Evolutionary conservation across 2,329 filamentous ascomycete species (phyloP).

Genomic region (Hypomyces rosellus): DNA sequence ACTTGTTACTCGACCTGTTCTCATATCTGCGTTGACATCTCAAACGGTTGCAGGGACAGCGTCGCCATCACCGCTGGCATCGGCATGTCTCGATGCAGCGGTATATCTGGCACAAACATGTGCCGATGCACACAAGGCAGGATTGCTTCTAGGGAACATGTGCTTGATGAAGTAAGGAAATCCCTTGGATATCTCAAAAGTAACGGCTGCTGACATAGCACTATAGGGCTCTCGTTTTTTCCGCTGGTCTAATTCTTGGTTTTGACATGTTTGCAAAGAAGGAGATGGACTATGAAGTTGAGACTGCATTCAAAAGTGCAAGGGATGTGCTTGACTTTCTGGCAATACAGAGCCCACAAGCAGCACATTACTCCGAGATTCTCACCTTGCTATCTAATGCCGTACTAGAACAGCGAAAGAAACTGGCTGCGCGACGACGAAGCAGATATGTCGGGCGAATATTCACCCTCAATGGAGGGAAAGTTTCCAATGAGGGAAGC

Average conservation of each 20-base stretch:
- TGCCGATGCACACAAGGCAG: conserved; percentile 38
- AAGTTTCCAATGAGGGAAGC: background rate
- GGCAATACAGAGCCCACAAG: conserved; percentile 45
- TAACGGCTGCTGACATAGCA: background rate
- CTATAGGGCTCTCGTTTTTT: conserved; percentile 47
- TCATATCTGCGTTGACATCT: conserved; percentile 44
- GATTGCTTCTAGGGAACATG: conserved; percentile 47
- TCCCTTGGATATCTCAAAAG: rapidly evolving
- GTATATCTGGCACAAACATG: conserved; percentile 51
- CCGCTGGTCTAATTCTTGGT: conserved; percentile 50
- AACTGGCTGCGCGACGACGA: conserved; percentile 15
- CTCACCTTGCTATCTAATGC: conserved; percentile 40
- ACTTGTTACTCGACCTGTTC: conserved; percentile 47
- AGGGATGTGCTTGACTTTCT: conserved; percentile 43
- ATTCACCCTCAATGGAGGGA: conserved; percentile 15
- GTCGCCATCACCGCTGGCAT: conserved; percentile 34
- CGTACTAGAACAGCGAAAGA: conserved; percentile 33
- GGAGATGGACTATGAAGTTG: conserved; percentile 37
- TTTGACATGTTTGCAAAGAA: conserved; percentile 48
- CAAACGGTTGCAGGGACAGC: conserved; percentile 23
- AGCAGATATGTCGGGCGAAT: conserved; percentile 24
- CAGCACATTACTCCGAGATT: conserved; percentile 52
- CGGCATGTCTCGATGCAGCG: conserved; percentile 50
- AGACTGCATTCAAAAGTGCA: conserved; percentile 44
- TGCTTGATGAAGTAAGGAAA: conserved; percentile 49